Evolutionary conservation across 1,139 yeast genomes (phyloP), one percentile per base, ranked within the genome.

Genomic region (Geotrichum macrosporum): DNA sequence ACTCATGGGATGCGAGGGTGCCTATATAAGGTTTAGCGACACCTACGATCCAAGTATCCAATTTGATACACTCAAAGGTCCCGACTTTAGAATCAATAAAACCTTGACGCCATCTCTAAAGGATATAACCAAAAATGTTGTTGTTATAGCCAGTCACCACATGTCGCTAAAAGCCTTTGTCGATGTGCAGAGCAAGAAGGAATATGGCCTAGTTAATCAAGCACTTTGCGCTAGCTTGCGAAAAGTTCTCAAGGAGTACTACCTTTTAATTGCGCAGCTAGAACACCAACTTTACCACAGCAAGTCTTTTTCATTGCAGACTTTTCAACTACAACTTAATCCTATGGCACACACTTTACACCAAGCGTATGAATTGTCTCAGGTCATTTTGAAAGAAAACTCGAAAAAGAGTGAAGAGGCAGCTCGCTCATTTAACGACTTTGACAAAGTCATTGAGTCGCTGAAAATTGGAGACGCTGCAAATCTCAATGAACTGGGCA

Each of bases 1-100:
- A 1, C 65, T 92, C 21, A 57, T 81, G 43, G 97, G 97, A 0
- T 68, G 77, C 36, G 95, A 88, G 62, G 96, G 97, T 0, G 72
- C 73, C 30, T 87, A 83, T 57, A 78, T 92, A 22, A 70, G 89
- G 38, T 85, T 76, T 59, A 74, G 81, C 37, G 84, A 78, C 44
- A 70, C 72, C 24, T 85, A 76, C 57, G 77, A 80, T 57, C 77
- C 78, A 0, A 48, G 54, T 3, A 53, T 56, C 10, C 62, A 58
- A 44, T 55, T 57, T 20, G 69, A 65, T 45, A 53, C 75, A 38
- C 67, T 83, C 3, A 63, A 62, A 15, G 95, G 95, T 0, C 94
- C 95, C 1, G 92, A 84, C 50, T 88, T 75, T 64, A 75, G 78
- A 54, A 75, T 86, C 24, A 82, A 84, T 33, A 81, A 79, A 56